A percentile compares a stretch with the other conserved stretches of the same genome.
These are phyloP conservation scores for Trichoderma reesei DNA, from an alignment of 495 filamentous ascomycete species.

Conservation along the genomic window DNA sequence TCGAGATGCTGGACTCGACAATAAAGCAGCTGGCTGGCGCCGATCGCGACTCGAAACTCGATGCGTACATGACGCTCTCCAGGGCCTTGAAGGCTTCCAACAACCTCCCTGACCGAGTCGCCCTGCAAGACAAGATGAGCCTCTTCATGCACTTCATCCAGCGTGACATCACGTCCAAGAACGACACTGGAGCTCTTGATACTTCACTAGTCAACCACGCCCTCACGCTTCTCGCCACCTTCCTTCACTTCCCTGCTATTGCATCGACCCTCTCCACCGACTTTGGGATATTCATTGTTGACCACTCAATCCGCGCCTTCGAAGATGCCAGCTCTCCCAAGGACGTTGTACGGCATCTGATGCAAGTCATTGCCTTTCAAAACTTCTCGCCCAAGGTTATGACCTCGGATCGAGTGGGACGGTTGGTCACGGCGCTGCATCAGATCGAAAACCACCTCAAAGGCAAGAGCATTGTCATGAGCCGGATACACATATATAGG, in stretches of 20 bases:
- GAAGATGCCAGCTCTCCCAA: slow-evolving; percentile 52
- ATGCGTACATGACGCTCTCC: slow-evolving; percentile 74
- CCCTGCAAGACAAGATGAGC: slow-evolving; percentile 63
- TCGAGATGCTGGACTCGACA: slow-evolving; percentile 75
- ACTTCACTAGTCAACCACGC: slow-evolving; percentile 62
- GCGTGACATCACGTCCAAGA: slow-evolving; percentile 57
- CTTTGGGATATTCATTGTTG: slow-evolving; percentile 68
- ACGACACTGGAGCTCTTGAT: slow-evolving; percentile 41
- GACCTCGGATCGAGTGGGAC: slow-evolving; percentile 54
- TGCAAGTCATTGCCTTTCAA: slow-evolving; percentile 68
- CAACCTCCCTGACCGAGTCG: slow-evolving; percentile 57
- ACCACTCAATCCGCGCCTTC: slow-evolving; percentile 63
- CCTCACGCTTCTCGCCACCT: slow-evolving; percentile 59
- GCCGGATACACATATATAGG: slow-evolving; percentile 66
- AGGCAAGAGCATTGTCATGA: slow-evolving; percentile 66
- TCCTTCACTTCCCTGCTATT: slow-evolving; percentile 59
- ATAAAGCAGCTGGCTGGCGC: slow-evolving; percentile 66
- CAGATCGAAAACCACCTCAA: slow-evolving; percentile 61
- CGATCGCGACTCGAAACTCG: slow-evolving; percentile 58
- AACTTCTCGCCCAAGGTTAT: slow-evolving; percentile 66
- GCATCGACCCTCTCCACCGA: slow-evolving; percentile 58
- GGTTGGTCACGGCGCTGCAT: slow-evolving; percentile 57
- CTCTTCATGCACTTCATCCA: slow-evolving; percentile 68
- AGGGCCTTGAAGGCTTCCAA: slow-evolving; percentile 70
- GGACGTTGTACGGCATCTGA: slow-evolving; percentile 61